Evolutionary conservation across 805 yeast species (phyloP), one percentile per base, ranked within the genome.

Genomic region (Candida awuae): DNA sequence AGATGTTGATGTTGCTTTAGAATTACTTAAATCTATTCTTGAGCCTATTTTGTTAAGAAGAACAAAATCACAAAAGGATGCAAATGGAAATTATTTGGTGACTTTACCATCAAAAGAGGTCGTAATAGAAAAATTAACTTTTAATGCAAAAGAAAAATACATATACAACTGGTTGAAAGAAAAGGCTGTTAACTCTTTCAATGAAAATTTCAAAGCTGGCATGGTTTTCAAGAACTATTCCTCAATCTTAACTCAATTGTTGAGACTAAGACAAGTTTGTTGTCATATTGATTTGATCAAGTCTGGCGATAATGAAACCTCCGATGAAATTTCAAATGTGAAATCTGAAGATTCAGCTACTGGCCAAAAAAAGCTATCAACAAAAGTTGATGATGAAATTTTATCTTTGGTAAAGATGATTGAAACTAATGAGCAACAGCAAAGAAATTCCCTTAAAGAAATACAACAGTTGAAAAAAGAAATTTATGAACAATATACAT

Each of bases 251-350:
- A 80, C 92, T 2, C 92, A 84, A 54, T 80, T 90, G 38, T 59
- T 90, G 46, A 67, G 97, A 40, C 66, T 90, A 28, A 68, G 97
- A 43, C 97, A 90, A 56, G 73, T 82, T 0, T 90, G 97, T 55
- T 86, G 95, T 53, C 96, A 90, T 55, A 70, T 81, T 14, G 75
- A 75, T 38, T 63, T 88, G 41, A 71, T 87, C 1, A 69, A 71
- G 3, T 26, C 44, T 2, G 25, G 47, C 4, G 39, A 44, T 23
- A 80, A 75, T 44, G 80, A 71, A 23, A 71, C 68, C 35, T 53
- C 13, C 10, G 37, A 33, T 8, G 37, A 31, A 35, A 31, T 23
- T n/a, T n/a, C n/a, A n/a, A n/a, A n/a, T n/a, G n/a, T n/a, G n/a
- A n/a, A n/a, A n/a, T n/a, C n/a, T n/a, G n/a, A n/a, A n/a, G n/a